phyloP scores from a whole-genome alignment of 495 filamentous ascomycete species.

The Penicillium waksmanii region DNA sequence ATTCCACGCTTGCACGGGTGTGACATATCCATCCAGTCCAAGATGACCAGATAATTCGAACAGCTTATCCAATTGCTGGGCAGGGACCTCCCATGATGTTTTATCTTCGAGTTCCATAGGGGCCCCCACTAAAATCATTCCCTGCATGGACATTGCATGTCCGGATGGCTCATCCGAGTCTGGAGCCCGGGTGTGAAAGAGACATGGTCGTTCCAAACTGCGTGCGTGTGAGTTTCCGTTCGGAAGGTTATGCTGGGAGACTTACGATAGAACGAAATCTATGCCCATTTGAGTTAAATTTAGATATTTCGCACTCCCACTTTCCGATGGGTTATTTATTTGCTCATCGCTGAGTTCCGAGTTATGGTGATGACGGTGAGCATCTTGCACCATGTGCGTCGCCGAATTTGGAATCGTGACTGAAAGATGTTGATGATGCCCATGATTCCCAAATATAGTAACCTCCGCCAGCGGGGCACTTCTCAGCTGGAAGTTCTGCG shows the following conservation, averaged over 20 bases:
- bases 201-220: conserved; percentile 26
- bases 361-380: neutral
- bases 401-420: conserved; percentile 6
- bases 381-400: neutral
- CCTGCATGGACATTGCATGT: conserved; percentile 21
- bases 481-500: neutral
- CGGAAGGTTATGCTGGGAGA: neutral
- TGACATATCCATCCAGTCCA: conserved; percentile 21
- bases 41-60: conserved; percentile 21
- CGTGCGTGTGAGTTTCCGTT: neutral
- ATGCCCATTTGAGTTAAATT: conserved; percentile 17
- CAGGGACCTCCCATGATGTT: conserved; percentile 17
- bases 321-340: neutral
- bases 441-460: conserved; percentile 5
- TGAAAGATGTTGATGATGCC: conserved; percentile 5
- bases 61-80: conserved; percentile 14
- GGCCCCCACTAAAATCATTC: conserved; percentile 11
- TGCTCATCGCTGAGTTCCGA: too few species aligned
- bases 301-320: too few species aligned
- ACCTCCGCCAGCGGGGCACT: conserved; percentile 1
- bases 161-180: conserved; percentile 9
- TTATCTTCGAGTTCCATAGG: conserved; percentile 9
- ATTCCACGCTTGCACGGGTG: conserved; percentile 28
- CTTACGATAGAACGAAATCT: conserved; percentile 27
- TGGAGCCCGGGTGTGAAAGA: conserved; percentile 12